Base-by-base conservation (phyloP, 2,329 filamentous ascomycete genomes). In the Hortaea sp. region DNA sequence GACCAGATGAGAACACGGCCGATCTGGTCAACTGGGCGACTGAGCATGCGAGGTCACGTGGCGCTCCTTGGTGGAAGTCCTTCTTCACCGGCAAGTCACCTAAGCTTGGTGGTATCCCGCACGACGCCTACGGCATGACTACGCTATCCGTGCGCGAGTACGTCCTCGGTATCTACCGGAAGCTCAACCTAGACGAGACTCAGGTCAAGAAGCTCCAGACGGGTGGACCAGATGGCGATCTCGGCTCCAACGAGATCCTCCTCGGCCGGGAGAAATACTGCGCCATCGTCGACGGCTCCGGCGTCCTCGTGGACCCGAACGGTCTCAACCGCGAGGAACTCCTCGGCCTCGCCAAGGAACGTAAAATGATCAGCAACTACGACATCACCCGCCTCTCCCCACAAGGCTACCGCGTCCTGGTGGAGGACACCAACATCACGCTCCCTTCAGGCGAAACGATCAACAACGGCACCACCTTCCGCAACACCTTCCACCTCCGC, bases 51-150 rank as follows among this genome's bases (percentile, higher is more conserved):
- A 81, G 88, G 44, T 72, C 73, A 51, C 82, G 92, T 57, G 88
- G 88, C 40, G 92, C 92, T 4, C 88, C 88, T 29, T 98, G 90
- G 88, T 98, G 92, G 92, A 98, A 98, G 76, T 98, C 92, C 0
- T 98, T 98, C 79, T 98, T 98, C 76, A 98, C 92, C 2, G 92
- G 92, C 62, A 98, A 98, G 77, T 95, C 88, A 57, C 92, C 88
- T 44, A 92, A 85, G 68, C 78, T 98, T 10, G 92, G 92, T 53
- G 92, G 92, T 63, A 98, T 98, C 57, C 92, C 92, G 34, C 92
- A 98, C 68, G 92, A 98, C 65, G 71, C 75, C 37, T 98, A 98
- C 63, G 92, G 92, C 59, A 98, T 98, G 92, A 98, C 92, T 1
- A 97, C 92, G 0, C 71, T 97, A 47, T 95, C 89, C 5, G 90